Conservation (phyloP, 306 rosid genomes). For the Quercus bicolor region DNA sequence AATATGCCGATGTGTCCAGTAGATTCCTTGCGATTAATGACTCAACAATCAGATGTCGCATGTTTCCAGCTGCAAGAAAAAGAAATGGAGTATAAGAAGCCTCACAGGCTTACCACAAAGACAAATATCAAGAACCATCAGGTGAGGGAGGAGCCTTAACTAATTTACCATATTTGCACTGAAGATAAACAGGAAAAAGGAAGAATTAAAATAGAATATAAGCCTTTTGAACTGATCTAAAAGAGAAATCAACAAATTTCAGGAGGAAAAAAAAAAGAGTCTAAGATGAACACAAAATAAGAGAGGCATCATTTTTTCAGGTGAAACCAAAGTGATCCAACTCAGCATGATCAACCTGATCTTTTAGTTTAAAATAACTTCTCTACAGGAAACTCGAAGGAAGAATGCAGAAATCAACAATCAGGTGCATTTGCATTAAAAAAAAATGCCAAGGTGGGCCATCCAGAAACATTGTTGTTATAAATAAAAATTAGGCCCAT, state of each 20-base stretch:
- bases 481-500: neutral
- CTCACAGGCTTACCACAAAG: slow-evolving; percentile 5
- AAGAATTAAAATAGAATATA: slow-evolving; percentile 3
- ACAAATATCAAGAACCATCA: slow-evolving; percentile 2
- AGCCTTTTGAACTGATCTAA: neutral
- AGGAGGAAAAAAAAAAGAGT: too few species aligned
- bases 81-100: slow-evolving; percentile 18
- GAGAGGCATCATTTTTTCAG: neutral
- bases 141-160: neutral
- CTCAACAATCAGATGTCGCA: slow-evolving; percentile 88
- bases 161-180: slow-evolving; percentile 9
- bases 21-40: slow-evolving; percentile 81
- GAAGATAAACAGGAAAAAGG: slow-evolving; percentile 8
- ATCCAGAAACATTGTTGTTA: neutral
- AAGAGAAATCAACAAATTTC: slow-evolving; percentile 13
- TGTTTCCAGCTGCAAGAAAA: slow-evolving; percentile 71
- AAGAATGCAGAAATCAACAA: neutral
- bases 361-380: neutral
- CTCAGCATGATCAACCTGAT: neutral
- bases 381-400: neutral
- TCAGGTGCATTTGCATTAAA: neutral
- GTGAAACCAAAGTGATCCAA: neutral
- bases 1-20: slow-evolving; percentile 79
- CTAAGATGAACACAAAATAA: too few species aligned
- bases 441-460: neutral